These are phyloP conservation scores for Alternaria sp. DNA, from an alignment of 2,329 filamentous ascomycete genomes.

Conservation along the genomic window DNA sequence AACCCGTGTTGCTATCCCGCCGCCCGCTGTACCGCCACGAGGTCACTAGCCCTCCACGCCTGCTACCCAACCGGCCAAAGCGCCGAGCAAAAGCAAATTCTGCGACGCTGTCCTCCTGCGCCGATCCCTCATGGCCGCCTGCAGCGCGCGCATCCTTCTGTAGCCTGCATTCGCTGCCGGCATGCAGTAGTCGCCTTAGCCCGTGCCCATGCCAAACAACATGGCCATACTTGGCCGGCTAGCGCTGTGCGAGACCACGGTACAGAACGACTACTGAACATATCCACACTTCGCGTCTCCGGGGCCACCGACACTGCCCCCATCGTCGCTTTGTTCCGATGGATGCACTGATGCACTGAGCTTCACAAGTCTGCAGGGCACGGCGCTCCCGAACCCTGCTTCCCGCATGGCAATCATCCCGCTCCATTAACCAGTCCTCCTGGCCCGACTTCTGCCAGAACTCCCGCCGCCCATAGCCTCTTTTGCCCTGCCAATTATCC, in stretches of 20 bases:
- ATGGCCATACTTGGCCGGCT: background rate
- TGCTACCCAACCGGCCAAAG: slow-evolving; percentile 29
- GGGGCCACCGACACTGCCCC: background rate
- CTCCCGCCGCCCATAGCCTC: slow-evolving; percentile 2
- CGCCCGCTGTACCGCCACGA: slow-evolving; percentile 38
- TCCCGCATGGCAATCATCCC: background rate
- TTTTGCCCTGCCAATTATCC: slow-evolving; percentile 6
- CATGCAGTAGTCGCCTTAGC: slow-evolving; percentile 4
- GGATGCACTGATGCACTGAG: background rate
- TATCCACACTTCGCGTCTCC: background rate
- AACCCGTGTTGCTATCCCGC: slow-evolving; percentile 20
- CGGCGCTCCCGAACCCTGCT: background rate
- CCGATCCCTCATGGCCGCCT: slow-evolving; percentile 18
- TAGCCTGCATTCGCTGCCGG: slow-evolving; percentile 5
- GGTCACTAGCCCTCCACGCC: slow-evolving; percentile 22
- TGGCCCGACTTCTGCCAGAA: slow-evolving; percentile 1
- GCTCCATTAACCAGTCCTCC: background rate
- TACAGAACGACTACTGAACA: background rate
- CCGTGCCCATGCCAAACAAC: slow-evolving; percentile 4
- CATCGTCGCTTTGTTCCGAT: background rate
- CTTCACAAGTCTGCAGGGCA: background rate
- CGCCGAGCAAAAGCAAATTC: slow-evolving; percentile 21
- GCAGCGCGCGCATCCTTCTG: slow-evolving; percentile 9
- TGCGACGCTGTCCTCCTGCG: slow-evolving; percentile 3
- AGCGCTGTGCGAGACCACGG: background rate